Conservation (phyloP, 2,329 filamentous ascomycete species). For the Neophaeococcomyces mojaviensis region DNA sequence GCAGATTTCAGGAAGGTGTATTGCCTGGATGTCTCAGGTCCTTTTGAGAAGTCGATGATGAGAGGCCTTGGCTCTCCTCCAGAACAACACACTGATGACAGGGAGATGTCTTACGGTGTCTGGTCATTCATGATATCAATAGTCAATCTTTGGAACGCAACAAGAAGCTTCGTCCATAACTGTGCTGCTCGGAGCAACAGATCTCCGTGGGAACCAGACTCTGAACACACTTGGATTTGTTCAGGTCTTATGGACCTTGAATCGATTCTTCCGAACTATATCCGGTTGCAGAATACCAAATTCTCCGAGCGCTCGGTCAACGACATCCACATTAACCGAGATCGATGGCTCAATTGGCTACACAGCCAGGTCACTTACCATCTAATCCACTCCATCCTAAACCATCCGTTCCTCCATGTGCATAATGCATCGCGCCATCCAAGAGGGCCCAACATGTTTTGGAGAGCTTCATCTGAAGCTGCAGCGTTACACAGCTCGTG, state of each 20-base stretch:
- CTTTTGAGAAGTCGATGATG: conserved; percentile 1
- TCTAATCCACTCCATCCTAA: conserved; percentile 26
- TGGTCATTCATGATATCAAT: conserved; percentile 22
- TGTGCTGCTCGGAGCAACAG: conserved; percentile 15
- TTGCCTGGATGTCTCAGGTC: too few relatives aligned
- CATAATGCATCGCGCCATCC: conserved; percentile 11
- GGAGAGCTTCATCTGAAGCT: conserved; percentile 46
- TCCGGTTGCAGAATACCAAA: conserved; percentile 19
- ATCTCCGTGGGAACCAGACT: conserved; percentile 21
- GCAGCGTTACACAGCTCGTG: conserved; percentile 47
- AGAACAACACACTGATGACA: conserved; percentile 2
- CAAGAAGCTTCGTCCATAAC: conserved; percentile 16
- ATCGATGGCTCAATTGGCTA: conserved; percentile 35
- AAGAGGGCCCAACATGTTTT: conserved; percentile 47
- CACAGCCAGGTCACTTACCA: conserved; percentile 28
- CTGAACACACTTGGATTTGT: conserved; percentile 19
- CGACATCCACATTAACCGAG: conserved; percentile 26
- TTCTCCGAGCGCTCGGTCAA: conserved; percentile 16
- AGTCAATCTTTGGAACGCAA: conserved; percentile 17
- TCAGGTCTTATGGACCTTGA: conserved; percentile 23
- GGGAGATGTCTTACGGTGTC: conserved; percentile 11
- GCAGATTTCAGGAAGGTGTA: too few relatives aligned
- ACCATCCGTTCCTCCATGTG: conserved; percentile 28
- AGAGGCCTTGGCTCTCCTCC: conserved; percentile 15
- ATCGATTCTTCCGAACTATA: conserved; percentile 19